Conservation (phyloP, 805 yeast species). For the Kuraishia capsulata region DNA sequence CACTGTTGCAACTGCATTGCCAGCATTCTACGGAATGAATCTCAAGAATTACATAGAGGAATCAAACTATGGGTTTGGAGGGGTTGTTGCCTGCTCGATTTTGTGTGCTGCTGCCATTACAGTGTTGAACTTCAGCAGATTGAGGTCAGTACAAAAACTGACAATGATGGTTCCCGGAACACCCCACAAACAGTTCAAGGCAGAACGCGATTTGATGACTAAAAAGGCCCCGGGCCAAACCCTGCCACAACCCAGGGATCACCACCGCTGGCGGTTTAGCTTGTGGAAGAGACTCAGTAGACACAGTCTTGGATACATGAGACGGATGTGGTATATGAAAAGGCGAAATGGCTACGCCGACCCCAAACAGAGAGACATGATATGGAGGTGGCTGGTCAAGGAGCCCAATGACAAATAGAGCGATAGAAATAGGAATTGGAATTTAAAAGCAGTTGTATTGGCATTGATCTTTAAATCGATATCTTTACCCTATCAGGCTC, state of each 20-base stretch:
- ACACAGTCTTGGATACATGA: not conserved
- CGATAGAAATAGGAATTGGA: not conserved
- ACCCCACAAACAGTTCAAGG: not conserved
- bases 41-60: conserved; percentile 72
- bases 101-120: conserved; percentile 48
- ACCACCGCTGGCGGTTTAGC: not conserved
- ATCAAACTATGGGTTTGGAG: conserved; percentile 51
- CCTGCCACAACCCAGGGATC: not conserved
- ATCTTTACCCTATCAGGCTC: not conserved
- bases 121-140: conserved; percentile 41
- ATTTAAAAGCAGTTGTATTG: conserved; percentile 2
- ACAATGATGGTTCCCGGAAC: conserved; percentile 41
- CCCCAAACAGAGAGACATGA: conserved; percentile 30
- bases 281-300: not conserved
- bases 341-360: conserved; percentile 12
- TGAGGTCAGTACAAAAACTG: conserved; percentile 54
- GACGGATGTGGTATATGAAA: conserved; percentile 1
- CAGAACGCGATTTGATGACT: not conserved
- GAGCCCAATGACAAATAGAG: conserved; percentile 27
- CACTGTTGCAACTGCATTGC: conserved; percentile 75
- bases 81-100: conserved; percentile 42
- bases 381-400: conserved; percentile 48
- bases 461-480: not conserved
- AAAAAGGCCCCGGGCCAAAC: not conserved
- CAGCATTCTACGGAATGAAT: conserved; percentile 89